Base-by-base conservation (phyloP, 805 yeast species). In the Cephaloascus fragrans region DNA sequence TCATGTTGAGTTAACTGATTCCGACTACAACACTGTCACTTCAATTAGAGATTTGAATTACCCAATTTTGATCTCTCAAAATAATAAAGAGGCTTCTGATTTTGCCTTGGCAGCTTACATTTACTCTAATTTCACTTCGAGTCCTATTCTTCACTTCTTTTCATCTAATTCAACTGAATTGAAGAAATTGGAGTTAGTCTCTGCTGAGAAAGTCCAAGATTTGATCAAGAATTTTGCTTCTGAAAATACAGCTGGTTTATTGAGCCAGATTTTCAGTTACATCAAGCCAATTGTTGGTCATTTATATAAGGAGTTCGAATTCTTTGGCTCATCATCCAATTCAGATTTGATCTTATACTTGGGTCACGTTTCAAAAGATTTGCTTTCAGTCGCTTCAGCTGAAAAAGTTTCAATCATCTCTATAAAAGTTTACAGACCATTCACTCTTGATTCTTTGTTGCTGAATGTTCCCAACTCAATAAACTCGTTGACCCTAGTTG, bases 61-160 rank as follows among this genome's bases (percentile, higher is more conserved):
- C 47, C 71, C 77, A 4, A 66, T 82, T 18, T 57, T 89, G 45
- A 71, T 88, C 40, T 84, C 96, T n/a, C 78, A 75, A 49, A 61
- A 67, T 31, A 55, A 71, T 4, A 53, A 62, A 26, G 86, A 81
- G 44, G 66, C 81, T 8, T 58, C 65, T 35, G 69, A 69, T 38
- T 67, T 74, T 44, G 67, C 84, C 4, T 58, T 74, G 35, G 71
- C 78, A 19, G 75, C 94, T 2, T 73, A 77, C 48, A 60, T 75
- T 35, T 56, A 80, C 32, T 73, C 89, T 5, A 56, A 64, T 28
- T 61, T 61, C 40, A 56, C 71, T 26, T 45, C 58, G 4, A 65
- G 62, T 37, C 75, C 93, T 1, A 86, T 84, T 3, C 67, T 88
- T 43, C 95, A 88, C 60, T 83, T 88, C 55, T 80, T 72, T 53